phyloP scores from a whole-genome alignment of 495 filamentous ascomycete genomes.

The Filosporella fistucella region DNA sequence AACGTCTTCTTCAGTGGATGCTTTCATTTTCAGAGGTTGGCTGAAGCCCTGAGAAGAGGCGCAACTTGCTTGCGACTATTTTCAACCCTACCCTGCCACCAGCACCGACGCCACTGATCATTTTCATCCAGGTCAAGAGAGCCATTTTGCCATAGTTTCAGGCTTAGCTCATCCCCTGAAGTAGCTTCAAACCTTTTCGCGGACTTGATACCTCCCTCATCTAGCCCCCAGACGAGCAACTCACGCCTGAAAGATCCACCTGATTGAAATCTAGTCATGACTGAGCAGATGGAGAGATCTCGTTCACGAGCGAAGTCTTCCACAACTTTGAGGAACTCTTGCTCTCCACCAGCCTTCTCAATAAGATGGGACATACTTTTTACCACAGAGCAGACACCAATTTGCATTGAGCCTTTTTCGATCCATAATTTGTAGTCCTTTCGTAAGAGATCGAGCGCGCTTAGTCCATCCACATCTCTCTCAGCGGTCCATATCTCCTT shows the following conservation, averaged over 20 bases:
- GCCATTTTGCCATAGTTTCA: slow-evolving; percentile 50
- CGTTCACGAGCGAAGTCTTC: slow-evolving; percentile 51
- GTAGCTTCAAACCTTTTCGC: slow-evolving; percentile 48
- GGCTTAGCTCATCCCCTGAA: slow-evolving; percentile 42
- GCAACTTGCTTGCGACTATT: slow-evolving; percentile 87
- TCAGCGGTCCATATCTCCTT: slow-evolving; percentile 62
- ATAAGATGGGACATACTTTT: slow-evolving; percentile 61
- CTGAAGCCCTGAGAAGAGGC: slow-evolving; percentile 74
- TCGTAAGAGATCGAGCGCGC: slow-evolving; percentile 67
- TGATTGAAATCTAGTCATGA: slow-evolving; percentile 67
- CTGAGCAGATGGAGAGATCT: slow-evolving; percentile 57
- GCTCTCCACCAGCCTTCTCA: slow-evolving; percentile 44
- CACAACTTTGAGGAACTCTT: slow-evolving; percentile 43
- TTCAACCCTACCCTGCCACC: slow-evolving; percentile 62
- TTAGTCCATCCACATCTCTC: slow-evolving; percentile 61
- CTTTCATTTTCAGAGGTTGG: too few relatives aligned
- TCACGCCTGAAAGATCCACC: slow-evolving; percentile 63
- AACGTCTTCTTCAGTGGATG: too few relatives aligned
- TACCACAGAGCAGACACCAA: slow-evolving; percentile 75
- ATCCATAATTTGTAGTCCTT: slow-evolving; percentile 94
- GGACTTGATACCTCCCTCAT: slow-evolving; percentile 36
- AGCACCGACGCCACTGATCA: slow-evolving; percentile 45
- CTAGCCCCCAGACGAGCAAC: slow-evolving; percentile 63
- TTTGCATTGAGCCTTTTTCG: slow-evolving; percentile 41
- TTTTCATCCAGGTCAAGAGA: slow-evolving; percentile 38